Conservation (phyloP, 2,329 filamentous ascomycete species). For the Phaeophleospora eucalypticola region DNA sequence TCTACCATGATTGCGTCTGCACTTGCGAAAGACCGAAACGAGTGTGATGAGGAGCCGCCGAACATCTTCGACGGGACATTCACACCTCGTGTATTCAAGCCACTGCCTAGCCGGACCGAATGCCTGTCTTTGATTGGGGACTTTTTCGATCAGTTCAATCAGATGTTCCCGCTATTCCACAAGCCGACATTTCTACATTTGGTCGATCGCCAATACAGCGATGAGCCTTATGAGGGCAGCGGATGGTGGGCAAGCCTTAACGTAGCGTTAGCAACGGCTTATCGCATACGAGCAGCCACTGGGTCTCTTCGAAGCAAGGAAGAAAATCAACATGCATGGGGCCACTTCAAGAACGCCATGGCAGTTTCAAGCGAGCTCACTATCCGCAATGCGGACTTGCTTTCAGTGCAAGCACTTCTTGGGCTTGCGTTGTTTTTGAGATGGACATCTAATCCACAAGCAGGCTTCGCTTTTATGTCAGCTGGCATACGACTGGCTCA, state of each 20-base stretch:
- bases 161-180: conserved; percentile 96
- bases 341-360: conserved; percentile 96
- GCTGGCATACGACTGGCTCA: conserved; percentile 87
- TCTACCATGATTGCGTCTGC: conserved; percentile 91
- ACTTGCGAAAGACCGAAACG: conserved; percentile 80
- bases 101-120: conserved; percentile 79
- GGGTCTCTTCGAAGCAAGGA: conserved; percentile 84
- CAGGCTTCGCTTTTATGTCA: conserved; percentile 84
- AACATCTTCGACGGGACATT: conserved; percentile 94
- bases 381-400: conserved; percentile 90
- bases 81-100: conserved; percentile 75
- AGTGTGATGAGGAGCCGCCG: conserved; percentile 98
- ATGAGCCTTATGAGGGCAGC: conserved; percentile 87
- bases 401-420: conserved; percentile 89
- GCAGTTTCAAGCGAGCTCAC: conserved; percentile 87
- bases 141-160: conserved; percentile 98
- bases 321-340: conserved; percentile 92
- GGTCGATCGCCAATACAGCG: conserved; percentile 87
- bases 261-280: conserved; percentile 85
- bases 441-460: conserved; percentile 93
- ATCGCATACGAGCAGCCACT: conserved; percentile 87
- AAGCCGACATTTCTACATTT: conserved; percentile 98
- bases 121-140: conserved; percentile 84
- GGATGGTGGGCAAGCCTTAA: conserved; percentile 99
- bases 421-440: conserved; percentile 94